phyloP scores from a whole-genome alignment of 345 rosid species.

The Geranium rotundifolium region DNA sequence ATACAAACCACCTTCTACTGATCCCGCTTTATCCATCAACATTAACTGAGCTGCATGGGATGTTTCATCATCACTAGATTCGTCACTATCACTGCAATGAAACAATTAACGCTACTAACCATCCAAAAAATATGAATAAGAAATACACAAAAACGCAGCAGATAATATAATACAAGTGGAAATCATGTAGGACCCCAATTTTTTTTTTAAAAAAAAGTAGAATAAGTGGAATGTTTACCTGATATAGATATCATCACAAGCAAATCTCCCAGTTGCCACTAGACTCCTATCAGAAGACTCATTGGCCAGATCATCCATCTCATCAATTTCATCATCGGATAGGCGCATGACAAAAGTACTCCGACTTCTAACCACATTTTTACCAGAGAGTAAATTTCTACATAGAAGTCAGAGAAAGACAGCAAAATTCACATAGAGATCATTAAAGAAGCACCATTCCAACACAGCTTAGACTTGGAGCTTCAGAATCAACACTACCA shows the following conservation, averaged over 20 bases:
- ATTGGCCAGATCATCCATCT: constrained; percentile 26
- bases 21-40: constrained; percentile 42
- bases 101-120: not conserved
- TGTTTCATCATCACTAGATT: constrained; percentile 35
- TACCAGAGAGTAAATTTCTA: constrained; percentile 16
- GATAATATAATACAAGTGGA: not conserved
- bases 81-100: constrained; percentile 34
- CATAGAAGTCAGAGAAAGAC: not conserved
- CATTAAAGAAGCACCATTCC: not conserved
- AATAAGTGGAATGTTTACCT: constrained; percentile 26
- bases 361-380: constrained; percentile 22
- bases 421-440: not conserved
- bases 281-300: constrained; percentile 17
- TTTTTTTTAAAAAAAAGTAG: not conserved
- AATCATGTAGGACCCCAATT: not conserved
- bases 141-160: not conserved
- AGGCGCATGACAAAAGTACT: constrained; percentile 49
- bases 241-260: constrained; percentile 35
- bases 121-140: not conserved
- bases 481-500: too few species aligned
- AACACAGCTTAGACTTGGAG: too few species aligned
- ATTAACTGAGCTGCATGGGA: constrained; percentile 26
- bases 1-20: constrained; percentile 42
- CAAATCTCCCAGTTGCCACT: constrained; percentile 29
- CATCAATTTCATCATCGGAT: constrained; percentile 47